Percentiles rank a stretch among this genome's conserved stretches.
Evolutionary conservation across 2,329 filamentous ascomycete species (phyloP).

Genomic region (Emergomyces orientalis): DNA sequence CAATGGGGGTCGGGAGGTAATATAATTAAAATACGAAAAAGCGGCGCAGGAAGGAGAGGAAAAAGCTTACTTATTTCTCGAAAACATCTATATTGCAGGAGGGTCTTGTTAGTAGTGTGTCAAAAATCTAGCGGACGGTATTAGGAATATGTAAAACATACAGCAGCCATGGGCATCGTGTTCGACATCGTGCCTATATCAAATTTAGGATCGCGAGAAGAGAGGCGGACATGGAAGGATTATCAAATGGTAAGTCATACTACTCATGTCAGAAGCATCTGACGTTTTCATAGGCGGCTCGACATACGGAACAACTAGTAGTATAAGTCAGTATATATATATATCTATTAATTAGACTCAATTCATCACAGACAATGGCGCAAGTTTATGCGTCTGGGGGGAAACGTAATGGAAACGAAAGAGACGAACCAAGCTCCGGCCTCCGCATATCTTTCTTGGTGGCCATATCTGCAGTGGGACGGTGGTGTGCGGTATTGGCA

Average conservation of each 20-base stretch:
- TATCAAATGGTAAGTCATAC: slow-evolving; percentile 38
- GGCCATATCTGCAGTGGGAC: slow-evolving; percentile 43
- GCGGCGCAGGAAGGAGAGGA: not conserved
- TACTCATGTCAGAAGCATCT: slow-evolving; percentile 57
- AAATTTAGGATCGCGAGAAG: not conserved
- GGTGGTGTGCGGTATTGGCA: not conserved
- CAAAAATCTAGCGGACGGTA: not conserved
- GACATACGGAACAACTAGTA: slow-evolving; percentile 76
- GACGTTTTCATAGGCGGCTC: slow-evolving; percentile 59
- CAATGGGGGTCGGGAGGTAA: not conserved
- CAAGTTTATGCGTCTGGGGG: slow-evolving; percentile 5
- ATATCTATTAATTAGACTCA: not conserved
- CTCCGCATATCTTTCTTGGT: slow-evolving; percentile 68
- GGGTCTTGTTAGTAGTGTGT: not conserved
- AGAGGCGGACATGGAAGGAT: not conserved
- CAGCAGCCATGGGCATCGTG: slow-evolving; percentile 86
- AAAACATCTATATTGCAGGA: slow-evolving; percentile 60
- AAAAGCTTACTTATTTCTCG: slow-evolving; percentile 63
- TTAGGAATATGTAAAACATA: slow-evolving; percentile 32
- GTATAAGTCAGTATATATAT: not conserved
- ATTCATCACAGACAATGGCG: not conserved
- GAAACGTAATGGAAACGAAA: not conserved
- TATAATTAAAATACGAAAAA: not conserved
- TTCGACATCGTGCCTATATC: slow-evolving; percentile 54
- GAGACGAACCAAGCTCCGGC: slow-evolving; percentile 56